Evolutionary conservation across 495 filamentous ascomycete species (phyloP), one percentile per base, ranked within the genome.

Genomic region (Thermochaetoides thermophila): DNA sequence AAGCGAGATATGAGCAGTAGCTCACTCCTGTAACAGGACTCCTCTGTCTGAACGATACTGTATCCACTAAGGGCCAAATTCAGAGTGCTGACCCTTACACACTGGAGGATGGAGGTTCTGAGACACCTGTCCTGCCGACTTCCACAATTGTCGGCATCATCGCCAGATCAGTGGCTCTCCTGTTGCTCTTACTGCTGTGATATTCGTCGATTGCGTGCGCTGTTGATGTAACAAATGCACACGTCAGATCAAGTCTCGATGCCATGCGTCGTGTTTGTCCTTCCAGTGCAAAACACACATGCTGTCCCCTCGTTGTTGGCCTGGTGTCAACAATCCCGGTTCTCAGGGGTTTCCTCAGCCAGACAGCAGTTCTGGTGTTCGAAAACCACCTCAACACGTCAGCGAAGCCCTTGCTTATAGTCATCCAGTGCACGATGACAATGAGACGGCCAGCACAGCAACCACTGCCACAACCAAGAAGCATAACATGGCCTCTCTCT

Each of bases 281-380:
- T 67, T 67, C 45, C 58, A 61, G 38, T 67, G 63, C 48, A 59
- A 62, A 37, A 59, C 63, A 1, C 56, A 60, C 39, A 40, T 63
- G 31, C 47, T 49, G 16, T 61, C 63, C 2, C 49, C 63, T 0
- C 40, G 48, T 7, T 58, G 60, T 43, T 53, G 54, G 34, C 54
- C 59, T 10, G 46, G 41, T 1, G 38, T 27, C 8, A 35, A 32
- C 4, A n/a, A n/a, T n/a, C n/a, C n/a, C n/a, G n/a, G n/a, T n/a
- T n/a, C n/a, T n/a, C n/a, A n/a, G n/a, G n/a, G n/a, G n/a, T n/a
- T n/a, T n/a, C n/a, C n/a, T n/a, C n/a, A n/a, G n/a, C n/a, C n/a
- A n/a, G n/a, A n/a, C n/a, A n/a, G n/a, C n/a, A n/a, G n/a, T n/a
- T n/a, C n/a, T n/a, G n/a, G n/a, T n/a, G n/a, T n/a, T n/a, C n/a